A percentile compares a stretch with the other conserved stretches of the same genome.
Evolutionary conservation across 805 yeast genomes (phyloP).

Genomic region (Jamesozyma hellenica): DNA sequence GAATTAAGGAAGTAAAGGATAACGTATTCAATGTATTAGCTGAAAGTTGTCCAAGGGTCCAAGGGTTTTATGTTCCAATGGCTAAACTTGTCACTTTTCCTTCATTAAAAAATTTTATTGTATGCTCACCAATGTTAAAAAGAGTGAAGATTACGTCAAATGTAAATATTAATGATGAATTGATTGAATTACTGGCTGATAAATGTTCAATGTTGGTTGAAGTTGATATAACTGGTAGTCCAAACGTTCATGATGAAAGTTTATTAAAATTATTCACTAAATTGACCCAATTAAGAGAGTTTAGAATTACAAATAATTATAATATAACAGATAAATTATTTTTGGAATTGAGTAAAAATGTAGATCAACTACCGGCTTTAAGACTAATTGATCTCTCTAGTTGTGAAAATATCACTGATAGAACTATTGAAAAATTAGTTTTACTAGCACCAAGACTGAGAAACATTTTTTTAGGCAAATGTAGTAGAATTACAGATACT

Average conservation of each 20-base stretch:
- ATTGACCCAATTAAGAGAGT: conserved; percentile 69
- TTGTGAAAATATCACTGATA: conserved; percentile 73
- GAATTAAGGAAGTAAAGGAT: conserved; percentile 61
- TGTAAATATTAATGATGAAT: conserved; percentile 50
- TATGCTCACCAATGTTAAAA: conserved; percentile 62
- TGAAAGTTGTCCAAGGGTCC: conserved; percentile 59
- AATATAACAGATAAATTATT: conserved; percentile 63
- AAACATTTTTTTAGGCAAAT: conserved; percentile 82
- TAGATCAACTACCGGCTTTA: conserved; percentile 44
- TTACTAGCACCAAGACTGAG: conserved; percentile 73
- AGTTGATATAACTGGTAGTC: conserved; percentile 77
- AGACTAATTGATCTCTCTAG: conserved; percentile 79
- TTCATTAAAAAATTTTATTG: conserved; percentile 50
- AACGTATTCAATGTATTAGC: conserved; percentile 62
- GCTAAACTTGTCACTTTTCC: conserved; percentile 61
- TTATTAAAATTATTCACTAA: conserved; percentile 47
- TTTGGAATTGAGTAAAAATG: conserved; percentile 18
- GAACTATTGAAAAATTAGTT: conserved; percentile 62
- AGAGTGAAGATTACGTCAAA: conserved; percentile 76
- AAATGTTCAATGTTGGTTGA: conserved; percentile 77
- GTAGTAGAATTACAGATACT: conserved; percentile 75
- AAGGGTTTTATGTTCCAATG: conserved; percentile 83
- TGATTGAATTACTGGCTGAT: conserved; percentile 49
- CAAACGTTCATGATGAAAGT: conserved; percentile 57
- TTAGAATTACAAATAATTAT: conserved; percentile 65